phyloP scores from a whole-genome alignment of 352 stramenopile genomes.

The Globisporangium spinosum region DNA sequence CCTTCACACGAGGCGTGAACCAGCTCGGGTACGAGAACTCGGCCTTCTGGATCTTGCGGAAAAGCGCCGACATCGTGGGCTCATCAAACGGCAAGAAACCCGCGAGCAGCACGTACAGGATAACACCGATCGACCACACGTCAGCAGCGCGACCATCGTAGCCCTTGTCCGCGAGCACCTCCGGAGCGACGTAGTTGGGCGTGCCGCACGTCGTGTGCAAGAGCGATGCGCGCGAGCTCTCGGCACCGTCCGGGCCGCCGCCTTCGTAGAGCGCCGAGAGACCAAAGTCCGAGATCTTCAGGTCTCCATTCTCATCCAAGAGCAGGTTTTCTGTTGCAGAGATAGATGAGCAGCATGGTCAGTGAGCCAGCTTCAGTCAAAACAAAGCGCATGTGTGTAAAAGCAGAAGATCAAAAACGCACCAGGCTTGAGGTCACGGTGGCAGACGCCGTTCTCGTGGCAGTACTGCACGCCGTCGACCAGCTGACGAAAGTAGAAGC shows the following conservation, averaged over 20 bases:
- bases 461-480: constrained; percentile 96
- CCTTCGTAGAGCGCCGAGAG: constrained; percentile 93
- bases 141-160: constrained; percentile 92
- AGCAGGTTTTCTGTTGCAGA: constrained; percentile 90
- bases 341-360: constrained; percentile 12
- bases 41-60: constrained; percentile 96
- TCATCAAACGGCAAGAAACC: constrained; percentile 95
- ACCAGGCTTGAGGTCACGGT: constrained; percentile 96
- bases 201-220: constrained; percentile 96
- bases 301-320: constrained; percentile 93
- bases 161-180: constrained; percentile 92
- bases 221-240: constrained; percentile 86
- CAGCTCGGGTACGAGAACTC: constrained; percentile 94
- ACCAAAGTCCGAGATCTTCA: constrained; percentile 99
- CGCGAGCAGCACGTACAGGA: constrained; percentile 94
- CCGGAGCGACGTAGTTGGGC: constrained; percentile 95
- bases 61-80: constrained; percentile 93
- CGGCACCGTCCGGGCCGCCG: constrained; percentile 63
- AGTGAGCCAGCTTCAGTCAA: background rate
- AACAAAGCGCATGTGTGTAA: background rate
- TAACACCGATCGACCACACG: constrained; percentile 98
- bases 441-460: constrained; percentile 96
- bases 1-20: constrained; percentile 88
- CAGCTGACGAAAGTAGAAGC: constrained; percentile 98
- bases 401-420: constrained; percentile 3